Conservation (phyloP, 192 early-diverging fungal species). For the Martensiomyces pterosporus region DNA sequence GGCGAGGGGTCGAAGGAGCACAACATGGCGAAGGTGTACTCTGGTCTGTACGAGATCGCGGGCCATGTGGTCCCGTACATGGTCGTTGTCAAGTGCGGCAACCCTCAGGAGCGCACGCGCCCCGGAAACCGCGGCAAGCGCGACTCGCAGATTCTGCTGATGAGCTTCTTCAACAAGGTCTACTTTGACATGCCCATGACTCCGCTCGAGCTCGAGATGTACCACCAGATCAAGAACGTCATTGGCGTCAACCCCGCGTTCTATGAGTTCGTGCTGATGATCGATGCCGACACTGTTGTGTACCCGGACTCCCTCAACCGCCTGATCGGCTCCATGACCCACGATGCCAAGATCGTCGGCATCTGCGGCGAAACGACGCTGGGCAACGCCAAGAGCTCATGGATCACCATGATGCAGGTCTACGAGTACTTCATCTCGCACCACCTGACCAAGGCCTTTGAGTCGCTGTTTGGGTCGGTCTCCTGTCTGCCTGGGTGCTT, state of each 20-base stretch:
- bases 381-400: slow-evolving; percentile 87
- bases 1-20: slow-evolving; percentile 90
- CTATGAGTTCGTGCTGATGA: slow-evolving; percentile 97
- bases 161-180: slow-evolving; percentile 96
- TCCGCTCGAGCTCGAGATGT: slow-evolving; percentile 95
- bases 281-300: slow-evolving; percentile 96
- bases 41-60: slow-evolving; percentile 88
- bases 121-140: slow-evolving; percentile 99
- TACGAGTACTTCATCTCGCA: slow-evolving; percentile 99
- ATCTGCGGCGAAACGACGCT: slow-evolving; percentile 94
- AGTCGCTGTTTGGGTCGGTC: slow-evolving; percentile 95
- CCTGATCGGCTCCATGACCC: slow-evolving; percentile 84
- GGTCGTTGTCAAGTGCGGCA: slow-evolving; percentile 95
- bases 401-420: slow-evolving; percentile 98
- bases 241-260: slow-evolving; percentile 95
- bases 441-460: slow-evolving; percentile 95
- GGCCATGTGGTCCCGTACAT: slow-evolving; percentile 95
- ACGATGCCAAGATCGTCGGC: slow-evolving; percentile 90
- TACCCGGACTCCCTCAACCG: slow-evolving; percentile 86
- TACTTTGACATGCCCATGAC: slow-evolving; percentile 92
- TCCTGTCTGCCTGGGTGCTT: slow-evolving; percentile 99
- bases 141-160: slow-evolving; percentile 97
- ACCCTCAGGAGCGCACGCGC: slow-evolving; percentile 72
- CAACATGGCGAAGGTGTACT: slow-evolving; percentile 97
- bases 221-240: slow-evolving; percentile 98